phyloP scores from a whole-genome alignment of 1,284 basidiomycete species.

The Sporisorium exsertum region DNA sequence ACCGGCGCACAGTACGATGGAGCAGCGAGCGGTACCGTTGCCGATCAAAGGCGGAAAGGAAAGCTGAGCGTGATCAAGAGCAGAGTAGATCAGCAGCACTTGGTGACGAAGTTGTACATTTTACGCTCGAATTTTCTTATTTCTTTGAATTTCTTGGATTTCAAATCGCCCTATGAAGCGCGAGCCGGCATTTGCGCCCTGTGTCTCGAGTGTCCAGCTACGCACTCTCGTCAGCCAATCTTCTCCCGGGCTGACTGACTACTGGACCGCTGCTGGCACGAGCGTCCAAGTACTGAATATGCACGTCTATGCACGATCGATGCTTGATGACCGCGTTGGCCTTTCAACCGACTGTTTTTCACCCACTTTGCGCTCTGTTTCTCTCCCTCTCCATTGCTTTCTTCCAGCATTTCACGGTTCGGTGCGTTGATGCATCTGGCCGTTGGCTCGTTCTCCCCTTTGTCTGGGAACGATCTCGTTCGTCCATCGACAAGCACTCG shows the following conservation, averaged over 20 bases:
- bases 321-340: conserved; percentile 38
- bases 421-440: too few relatives aligned
- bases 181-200: too few relatives aligned
- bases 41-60: background rate
- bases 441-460: background rate
- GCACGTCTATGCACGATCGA: conserved; percentile 38
- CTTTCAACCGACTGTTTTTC: background rate
- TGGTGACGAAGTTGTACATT: conserved; percentile 8
- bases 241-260: background rate
- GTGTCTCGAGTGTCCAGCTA: background rate
- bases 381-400: too few relatives aligned
- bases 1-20: too few relatives aligned
- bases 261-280: conserved; percentile 10
- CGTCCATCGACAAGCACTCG: background rate
- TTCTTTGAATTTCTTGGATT: too few relatives aligned
- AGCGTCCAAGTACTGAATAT: conserved; percentile 4
- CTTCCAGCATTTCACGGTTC: too few relatives aligned
- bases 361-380: background rate
- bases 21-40: background rate
- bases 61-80: too few relatives aligned
- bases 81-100: background rate
- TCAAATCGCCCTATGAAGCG: too few relatives aligned
- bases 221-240: background rate
- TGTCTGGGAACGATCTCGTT: conserved; percentile 6
- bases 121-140: too few relatives aligned